Evolutionary conservation across 2,329 filamentous ascomycete species (phyloP), one percentile per base, ranked within the genome.

Genomic region (Xylaria digitata): DNA sequence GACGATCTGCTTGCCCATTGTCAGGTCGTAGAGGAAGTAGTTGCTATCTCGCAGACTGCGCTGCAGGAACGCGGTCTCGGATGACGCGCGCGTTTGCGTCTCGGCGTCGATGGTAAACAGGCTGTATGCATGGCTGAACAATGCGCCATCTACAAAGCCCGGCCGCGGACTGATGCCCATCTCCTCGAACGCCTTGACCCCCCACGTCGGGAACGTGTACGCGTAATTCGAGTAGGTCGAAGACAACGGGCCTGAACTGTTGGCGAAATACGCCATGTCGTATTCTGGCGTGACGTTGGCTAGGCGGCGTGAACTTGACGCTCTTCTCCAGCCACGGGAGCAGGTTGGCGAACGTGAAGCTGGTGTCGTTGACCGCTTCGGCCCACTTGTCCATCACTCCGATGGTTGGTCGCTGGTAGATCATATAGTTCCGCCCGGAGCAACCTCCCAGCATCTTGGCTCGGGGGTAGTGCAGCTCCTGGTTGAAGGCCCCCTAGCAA

Each of bases 241-340:
- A 1, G 57, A 60, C 34, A 37, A 9, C 34, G 11, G 34, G 8
- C 8, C 8, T 37, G 34, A 13, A 13, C 26, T 26, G 26, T 26
- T 26, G 26, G 26, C 26, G 26, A 26, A 26, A 26, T 26, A 26
- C 5, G 26, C 26, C 26, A 26, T 5, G 19, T 61, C 48, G 13
- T 13, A 61, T 17, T 40, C 5, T 0, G 57, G 57, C 1, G 57
- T 61, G 2, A 46, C 52, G n/a, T 61, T 61, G 15, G 48, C 26
- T 17, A 37, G 42, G 42, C n/a, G n/a, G 30, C 19, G 59, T 62
- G 42, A 61, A 61, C 7, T 55, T 46, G 5, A 46, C 11, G 43
- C 59, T 61, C 9, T 61, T 61, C 43, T 26, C 26, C 13, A 55
- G 50, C n/a, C 30, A 62, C 0, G 60, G 60, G 2, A 62, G 60